A percentile compares a stretch with the other conserved stretches of the same genome.
These are phyloP conservation scores for Cercospora sesami DNA, from an alignment of 2,329 filamentous ascomycete genomes.

Conservation along the genomic window DNA sequence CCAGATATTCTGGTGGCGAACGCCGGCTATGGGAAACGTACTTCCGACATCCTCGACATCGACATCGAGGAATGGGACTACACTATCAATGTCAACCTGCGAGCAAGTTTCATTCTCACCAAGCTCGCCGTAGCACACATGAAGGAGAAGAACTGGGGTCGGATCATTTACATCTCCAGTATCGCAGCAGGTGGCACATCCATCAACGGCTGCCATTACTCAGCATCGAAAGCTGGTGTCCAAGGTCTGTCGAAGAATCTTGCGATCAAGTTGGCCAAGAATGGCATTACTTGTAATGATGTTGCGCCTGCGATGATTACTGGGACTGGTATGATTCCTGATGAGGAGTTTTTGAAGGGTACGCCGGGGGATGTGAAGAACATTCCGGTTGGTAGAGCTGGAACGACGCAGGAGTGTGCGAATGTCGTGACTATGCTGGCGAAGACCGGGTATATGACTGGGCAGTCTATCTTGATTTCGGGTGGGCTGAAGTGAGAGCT, in stretches of 20 bases:
- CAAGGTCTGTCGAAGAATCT: slow-evolving; percentile 66
- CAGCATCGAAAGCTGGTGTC: slow-evolving; percentile 48
- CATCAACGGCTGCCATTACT: slow-evolving; percentile 52
- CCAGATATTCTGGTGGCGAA: slow-evolving; percentile 67
- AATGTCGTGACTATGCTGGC: slow-evolving; percentile 62
- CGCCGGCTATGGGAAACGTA: slow-evolving; percentile 64
- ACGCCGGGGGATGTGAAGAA: slow-evolving; percentile 58
- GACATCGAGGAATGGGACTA: slow-evolving; percentile 64
- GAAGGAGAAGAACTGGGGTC: slow-evolving; percentile 60
- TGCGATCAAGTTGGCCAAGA: slow-evolving; percentile 58
- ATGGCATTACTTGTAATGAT: slow-evolving; percentile 67
- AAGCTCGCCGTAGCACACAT: slow-evolving; percentile 64
- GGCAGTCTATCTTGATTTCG: slow-evolving; percentile 35
- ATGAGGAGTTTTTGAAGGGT: slow-evolving; percentile 48
- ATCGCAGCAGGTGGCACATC: slow-evolving; percentile 65
- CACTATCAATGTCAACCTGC: slow-evolving; percentile 63
- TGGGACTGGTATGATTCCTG: slow-evolving; percentile 57
- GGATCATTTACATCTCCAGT: slow-evolving; percentile 64
- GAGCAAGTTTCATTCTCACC: slow-evolving; percentile 62
- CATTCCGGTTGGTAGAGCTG: slow-evolving; percentile 61
- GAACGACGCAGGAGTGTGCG: slow-evolving; percentile 60
- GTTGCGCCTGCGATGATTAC: slow-evolving; percentile 71
- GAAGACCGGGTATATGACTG: slow-evolving; percentile 56
- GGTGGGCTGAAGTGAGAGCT: slow-evolving; percentile 34
- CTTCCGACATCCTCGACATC: slow-evolving; percentile 55